Evolutionary conservation across 495 filamentous ascomycete species (phyloP), one percentile per base, ranked within the genome.

Genomic region (Recurvomyces mirabilis): DNA sequence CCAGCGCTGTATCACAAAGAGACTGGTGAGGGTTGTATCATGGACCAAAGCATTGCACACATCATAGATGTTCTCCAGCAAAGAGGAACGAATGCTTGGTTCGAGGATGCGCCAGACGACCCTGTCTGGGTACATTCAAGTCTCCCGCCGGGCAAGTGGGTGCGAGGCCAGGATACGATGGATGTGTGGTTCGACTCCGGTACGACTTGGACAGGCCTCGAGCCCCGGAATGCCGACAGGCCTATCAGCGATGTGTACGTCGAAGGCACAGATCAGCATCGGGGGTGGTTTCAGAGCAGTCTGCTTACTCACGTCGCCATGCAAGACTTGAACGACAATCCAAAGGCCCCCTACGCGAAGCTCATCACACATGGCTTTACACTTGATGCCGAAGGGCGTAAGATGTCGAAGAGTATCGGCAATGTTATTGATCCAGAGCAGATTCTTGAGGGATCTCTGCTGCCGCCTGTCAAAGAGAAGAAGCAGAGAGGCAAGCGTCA

Each of bases 101-200:
- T 88, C 82, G 84, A 78, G 3, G 87, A 94, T 51, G 66, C 71
- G 26, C 69, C 72, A 13, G 70, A 85, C 53, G 84, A 93, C 28
- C 60, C 68, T 17, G 74, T 71, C 13, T 95, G 87, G 87, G 67
- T 87, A 41, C 78, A 77, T 12, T 62, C 71, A 21, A 65, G 67
- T 11, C 62, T 91, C 0, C 12, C 46, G 15, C 41, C 64, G 42
- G 62, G 65, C 1, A 46, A 47, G 11, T 91, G 78, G 51, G 65
- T 71, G 47, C 79, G 91, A 43, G 89, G 91, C 15, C 81, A 67
- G n/a, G 93, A 99, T 52, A 99, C 91, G 0, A 96, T 99, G 91
- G 91, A 99, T 64, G 91, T 99, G 18, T 99, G 91, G 91, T 96
- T 96, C 55, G 91, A 99, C 61, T 95, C 89, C 52, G 91, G 91